These are phyloP conservation scores for Mycocentrospora acerina DNA, from an alignment of 2,329 filamentous ascomycete species.

Conservation along the genomic window DNA sequence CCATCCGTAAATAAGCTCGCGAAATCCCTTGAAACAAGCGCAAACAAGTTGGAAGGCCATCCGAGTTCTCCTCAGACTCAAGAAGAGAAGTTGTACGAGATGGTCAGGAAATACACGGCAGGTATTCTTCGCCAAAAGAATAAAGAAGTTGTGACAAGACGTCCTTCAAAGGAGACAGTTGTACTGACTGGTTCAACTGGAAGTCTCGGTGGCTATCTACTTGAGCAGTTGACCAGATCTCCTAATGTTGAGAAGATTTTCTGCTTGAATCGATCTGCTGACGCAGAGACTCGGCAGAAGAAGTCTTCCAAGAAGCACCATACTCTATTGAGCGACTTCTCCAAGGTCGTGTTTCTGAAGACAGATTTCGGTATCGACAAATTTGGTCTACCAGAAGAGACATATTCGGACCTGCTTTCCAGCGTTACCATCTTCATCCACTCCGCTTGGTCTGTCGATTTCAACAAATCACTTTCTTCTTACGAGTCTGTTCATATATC, in stretches of 20 bases:
- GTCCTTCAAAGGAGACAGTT: conserved; percentile 11
- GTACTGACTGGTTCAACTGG: conserved; percentile 29
- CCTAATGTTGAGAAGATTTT: conserved; percentile 17
- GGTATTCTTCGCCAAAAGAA: conserved; percentile 1
- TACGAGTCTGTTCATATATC: conserved; percentile 18
- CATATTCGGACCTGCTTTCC: conserved; percentile 9
- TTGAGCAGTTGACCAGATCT: conserved; percentile 18
- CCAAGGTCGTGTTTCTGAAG: conserved; percentile 12
- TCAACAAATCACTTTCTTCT: conserved; percentile 39
- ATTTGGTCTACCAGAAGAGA: conserved; percentile 43
- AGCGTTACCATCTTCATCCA: conserved; percentile 50
- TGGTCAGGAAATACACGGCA: conserved; percentile 5
- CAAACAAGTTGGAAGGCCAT: background rate
- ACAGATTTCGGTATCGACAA: conserved; percentile 12
- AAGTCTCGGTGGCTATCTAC: conserved; percentile 22
- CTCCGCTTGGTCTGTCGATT: conserved; percentile 58
- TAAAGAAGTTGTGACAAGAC: background rate
- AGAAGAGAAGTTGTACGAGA: conserved; percentile 2
- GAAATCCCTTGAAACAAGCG: background rate
- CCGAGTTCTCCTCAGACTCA: background rate
- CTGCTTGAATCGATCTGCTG: conserved; percentile 19
- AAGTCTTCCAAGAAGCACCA: conserved; percentile 4
- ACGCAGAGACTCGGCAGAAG: conserved; percentile 14
- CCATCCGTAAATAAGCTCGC: conserved; percentile 5
- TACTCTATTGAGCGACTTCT: conserved; percentile 1